Evolutionary conservation across 257 asterid genomes (phyloP).

Genomic region (Solanum sitiens): DNA sequence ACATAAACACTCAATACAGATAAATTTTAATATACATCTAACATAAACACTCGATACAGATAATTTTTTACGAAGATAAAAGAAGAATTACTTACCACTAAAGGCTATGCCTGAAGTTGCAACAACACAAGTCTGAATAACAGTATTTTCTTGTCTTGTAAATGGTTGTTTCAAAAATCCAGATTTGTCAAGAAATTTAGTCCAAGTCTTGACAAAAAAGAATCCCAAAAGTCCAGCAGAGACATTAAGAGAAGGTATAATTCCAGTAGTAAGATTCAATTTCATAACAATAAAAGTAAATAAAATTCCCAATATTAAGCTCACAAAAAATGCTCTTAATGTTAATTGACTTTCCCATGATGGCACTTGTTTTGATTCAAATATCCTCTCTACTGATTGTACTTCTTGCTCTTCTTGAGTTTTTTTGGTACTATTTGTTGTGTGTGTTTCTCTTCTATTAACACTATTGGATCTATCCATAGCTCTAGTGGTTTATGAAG

Average conservation of each 20-base stretch:
- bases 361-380: constrained; percentile 33
- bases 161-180: constrained; percentile 46
- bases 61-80: neutral
- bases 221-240: constrained; percentile 67
- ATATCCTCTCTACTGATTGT: constrained; percentile 26
- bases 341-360: constrained; percentile 60
- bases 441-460: neutral
- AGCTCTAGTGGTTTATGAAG: neutral
- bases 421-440: neutral
- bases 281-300: constrained; percentile 55
- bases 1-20: neutral
- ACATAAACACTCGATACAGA: neutral
- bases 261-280: constrained; percentile 55
- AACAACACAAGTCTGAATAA: constrained; percentile 69
- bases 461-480: neutral
- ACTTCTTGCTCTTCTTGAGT: neutral
- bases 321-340: constrained; percentile 41
- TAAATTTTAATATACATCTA: no score
- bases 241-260: constrained; percentile 58
- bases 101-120: constrained; percentile 74
- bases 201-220: constrained; percentile 57
- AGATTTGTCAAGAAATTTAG: constrained; percentile 26
- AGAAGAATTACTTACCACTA: constrained; percentile 28
- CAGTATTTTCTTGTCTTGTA: constrained; percentile 66
- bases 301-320: constrained; percentile 35